These are phyloP conservation scores for Chrysanthemum seticuspe DNA, from an alignment of 129 eudicot genomes.

Conservation along the genomic window DNA sequence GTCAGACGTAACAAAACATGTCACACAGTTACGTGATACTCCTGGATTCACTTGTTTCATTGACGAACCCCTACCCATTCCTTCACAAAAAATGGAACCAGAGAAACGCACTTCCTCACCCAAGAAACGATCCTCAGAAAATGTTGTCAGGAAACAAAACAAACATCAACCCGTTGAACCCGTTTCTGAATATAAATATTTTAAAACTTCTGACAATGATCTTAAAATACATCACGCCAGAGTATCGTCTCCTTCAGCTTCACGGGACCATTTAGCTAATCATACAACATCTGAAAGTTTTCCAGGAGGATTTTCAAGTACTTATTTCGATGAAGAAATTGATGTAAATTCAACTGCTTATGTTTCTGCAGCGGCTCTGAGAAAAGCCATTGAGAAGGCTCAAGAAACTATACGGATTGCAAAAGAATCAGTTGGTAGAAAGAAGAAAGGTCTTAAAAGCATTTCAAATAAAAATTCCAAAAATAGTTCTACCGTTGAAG, in stretches of 20 bases:
- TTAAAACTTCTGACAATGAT: conserved; percentile 32
- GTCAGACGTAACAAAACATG: conserved; percentile 50
- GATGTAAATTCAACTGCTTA: conserved; percentile 86
- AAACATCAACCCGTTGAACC: conserved; percentile 22
- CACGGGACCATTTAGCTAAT: conserved; percentile 23
- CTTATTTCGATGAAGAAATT: conserved; percentile 50
- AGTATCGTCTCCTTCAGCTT: conserved; percentile 35
- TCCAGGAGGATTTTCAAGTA: conserved; percentile 13
- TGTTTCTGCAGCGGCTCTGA: conserved; percentile 74
- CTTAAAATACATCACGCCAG: conserved; percentile 36
- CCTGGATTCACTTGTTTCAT: conserved; percentile 67
- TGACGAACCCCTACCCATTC: conserved; percentile 45
- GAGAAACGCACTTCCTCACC: conserved; percentile 25
- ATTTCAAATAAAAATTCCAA: conserved; percentile 37
- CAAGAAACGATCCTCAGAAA: conserved; percentile 20
- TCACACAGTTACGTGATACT: conserved; percentile 57
- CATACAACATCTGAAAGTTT: conserved; percentile 9
- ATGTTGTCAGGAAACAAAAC: conserved; percentile 31
- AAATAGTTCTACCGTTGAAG: conserved; percentile 35
- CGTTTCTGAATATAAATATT: conserved; percentile 31
- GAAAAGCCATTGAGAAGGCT: conserved; percentile 85
- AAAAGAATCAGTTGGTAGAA: conserved; percentile 74
- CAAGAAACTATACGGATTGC: conserved; percentile 89
- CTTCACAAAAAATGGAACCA: conserved; percentile 35
- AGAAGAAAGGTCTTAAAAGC: conserved; percentile 51